Evolutionary conservation across 2,329 filamentous ascomycete species (phyloP).

Genomic region (Aspergillus brasiliensis): DNA sequence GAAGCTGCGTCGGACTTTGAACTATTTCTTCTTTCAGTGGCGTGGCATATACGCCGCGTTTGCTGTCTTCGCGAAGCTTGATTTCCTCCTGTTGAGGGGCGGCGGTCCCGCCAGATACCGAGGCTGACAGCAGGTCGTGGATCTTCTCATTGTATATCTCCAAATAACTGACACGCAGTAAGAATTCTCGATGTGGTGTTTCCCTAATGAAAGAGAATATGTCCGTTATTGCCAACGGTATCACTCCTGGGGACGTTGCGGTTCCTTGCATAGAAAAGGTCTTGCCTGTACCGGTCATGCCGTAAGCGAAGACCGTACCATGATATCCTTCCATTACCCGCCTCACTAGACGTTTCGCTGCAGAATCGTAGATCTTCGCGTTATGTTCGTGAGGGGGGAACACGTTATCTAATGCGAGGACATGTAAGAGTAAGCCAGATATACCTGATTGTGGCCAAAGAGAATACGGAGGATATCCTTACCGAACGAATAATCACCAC

Average conservation of each 20-base stretch:
- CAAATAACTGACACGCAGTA: slow-evolving; percentile 93
- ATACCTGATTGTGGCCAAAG: background rate
- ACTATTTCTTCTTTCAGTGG: slow-evolving; percentile 98
- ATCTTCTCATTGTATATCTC: slow-evolving; percentile 99
- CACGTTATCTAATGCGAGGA: slow-evolving; percentile 73
- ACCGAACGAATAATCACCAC: slow-evolving; percentile 92
- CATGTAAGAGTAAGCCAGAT: slow-evolving; percentile 21
- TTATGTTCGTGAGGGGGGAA: slow-evolving; percentile 95
- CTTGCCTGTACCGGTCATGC: slow-evolving; percentile 98
- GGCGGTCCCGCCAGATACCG: slow-evolving; percentile 59
- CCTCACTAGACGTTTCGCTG: slow-evolving; percentile 88
- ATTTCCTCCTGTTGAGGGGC: slow-evolving; percentile 79
- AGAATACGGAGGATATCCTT: slow-evolving; percentile 34
- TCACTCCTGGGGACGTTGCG: slow-evolving; percentile 90
- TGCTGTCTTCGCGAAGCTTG: slow-evolving; percentile 93
- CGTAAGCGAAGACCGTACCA: slow-evolving; percentile 96
- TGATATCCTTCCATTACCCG: slow-evolving; percentile 99
- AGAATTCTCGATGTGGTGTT: slow-evolving; percentile 89
- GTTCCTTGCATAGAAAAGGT: slow-evolving; percentile 99
- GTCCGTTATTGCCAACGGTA: slow-evolving; percentile 94
- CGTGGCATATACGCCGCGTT: slow-evolving; percentile 92
- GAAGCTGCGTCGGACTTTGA: slow-evolving; percentile 90
- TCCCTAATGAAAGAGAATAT: slow-evolving; percentile 99
- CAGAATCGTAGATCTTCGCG: slow-evolving; percentile 89
- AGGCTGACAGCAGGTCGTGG: slow-evolving; percentile 83